These are phyloP conservation scores for Remersonia thermophila DNA, from an alignment of 2,329 filamentous ascomycete species.

Conservation along the genomic window DNA sequence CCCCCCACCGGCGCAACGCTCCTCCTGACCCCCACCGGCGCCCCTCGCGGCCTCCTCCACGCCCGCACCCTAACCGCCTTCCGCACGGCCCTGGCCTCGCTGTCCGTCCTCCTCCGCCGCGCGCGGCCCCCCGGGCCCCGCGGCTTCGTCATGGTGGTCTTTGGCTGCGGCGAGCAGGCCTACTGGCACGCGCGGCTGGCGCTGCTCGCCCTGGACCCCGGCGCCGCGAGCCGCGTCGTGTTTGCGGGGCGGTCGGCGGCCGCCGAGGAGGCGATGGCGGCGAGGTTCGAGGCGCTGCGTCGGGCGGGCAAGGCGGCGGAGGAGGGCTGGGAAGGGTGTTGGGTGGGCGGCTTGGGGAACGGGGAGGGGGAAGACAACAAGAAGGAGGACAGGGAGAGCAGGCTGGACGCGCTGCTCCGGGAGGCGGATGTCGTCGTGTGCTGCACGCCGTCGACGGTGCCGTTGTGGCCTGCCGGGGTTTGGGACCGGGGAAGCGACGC, in stretches of 20 bases:
- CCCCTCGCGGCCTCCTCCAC: constrained; percentile 55
- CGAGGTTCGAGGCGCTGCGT: constrained; percentile 65
- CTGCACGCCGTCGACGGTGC: constrained; percentile 64
- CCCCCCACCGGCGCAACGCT: constrained; percentile 55
- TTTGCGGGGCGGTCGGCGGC: background rate
- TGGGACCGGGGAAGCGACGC: constrained; percentile 59
- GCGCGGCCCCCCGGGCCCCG: constrained; percentile 42
- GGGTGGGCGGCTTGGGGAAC: constrained; percentile 39
- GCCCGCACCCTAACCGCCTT: constrained; percentile 68
- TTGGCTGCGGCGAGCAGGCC: constrained; percentile 79
- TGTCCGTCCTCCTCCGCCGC: constrained; percentile 53
- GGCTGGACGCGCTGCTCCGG: constrained; percentile 59
- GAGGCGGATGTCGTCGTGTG: constrained; percentile 75
- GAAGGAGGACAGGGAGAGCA: constrained; percentile 47
- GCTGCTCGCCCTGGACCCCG: constrained; percentile 56
- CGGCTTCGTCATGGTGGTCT: constrained; percentile 51
- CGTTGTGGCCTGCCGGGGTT: constrained; percentile 62
- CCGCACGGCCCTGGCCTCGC: constrained; percentile 61
- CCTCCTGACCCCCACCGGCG: constrained; percentile 50
- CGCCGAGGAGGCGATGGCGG: constrained; percentile 23
- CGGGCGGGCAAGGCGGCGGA: constrained; percentile 37
- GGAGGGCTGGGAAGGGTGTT: constrained; percentile 41
- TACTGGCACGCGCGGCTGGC: constrained; percentile 90
- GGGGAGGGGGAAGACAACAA: constrained; percentile 56
- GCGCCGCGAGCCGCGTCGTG: constrained; percentile 51